phyloP scores from a whole-genome alignment of 768 basidiomycete genomes.

The Termitomyces eurrhizus region DNA sequence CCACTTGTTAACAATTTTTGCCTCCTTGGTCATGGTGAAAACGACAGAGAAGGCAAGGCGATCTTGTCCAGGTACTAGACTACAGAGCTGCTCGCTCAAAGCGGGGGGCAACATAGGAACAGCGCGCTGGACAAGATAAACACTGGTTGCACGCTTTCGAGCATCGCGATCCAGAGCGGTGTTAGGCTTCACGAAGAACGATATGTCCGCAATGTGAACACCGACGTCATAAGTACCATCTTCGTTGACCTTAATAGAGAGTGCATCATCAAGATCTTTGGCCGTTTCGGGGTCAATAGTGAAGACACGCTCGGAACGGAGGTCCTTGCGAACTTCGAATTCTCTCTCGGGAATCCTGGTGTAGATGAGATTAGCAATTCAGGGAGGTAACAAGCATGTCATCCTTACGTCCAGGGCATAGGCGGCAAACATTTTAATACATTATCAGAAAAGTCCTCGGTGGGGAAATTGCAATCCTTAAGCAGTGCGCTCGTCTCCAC shows the following conservation, averaged over 20 bases:
- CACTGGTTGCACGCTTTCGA: slow-evolving; percentile 93
- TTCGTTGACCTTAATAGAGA: slow-evolving; percentile 85
- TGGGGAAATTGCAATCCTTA: slow-evolving; percentile 99
- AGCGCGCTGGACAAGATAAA: slow-evolving; percentile 93
- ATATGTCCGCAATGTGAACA: slow-evolving; percentile 96
- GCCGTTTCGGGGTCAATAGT: slow-evolving; percentile 90
- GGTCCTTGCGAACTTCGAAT: slow-evolving; percentile 81
- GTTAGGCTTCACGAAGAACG: slow-evolving; percentile 91
- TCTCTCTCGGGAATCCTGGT: slow-evolving; percentile 84
- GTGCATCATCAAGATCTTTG: slow-evolving; percentile 92
- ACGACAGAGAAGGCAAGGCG: slow-evolving; percentile 88
- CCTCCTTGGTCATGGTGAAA: slow-evolving; percentile 84
- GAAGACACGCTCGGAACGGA: slow-evolving; percentile 83
- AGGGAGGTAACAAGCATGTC: slow-evolving; percentile 3
- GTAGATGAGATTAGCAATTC: slow-evolving; percentile 10
- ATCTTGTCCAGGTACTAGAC: slow-evolving; percentile 82
- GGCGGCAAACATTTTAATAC: slow-evolving; percentile 96
- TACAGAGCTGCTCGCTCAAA: slow-evolving; percentile 92
- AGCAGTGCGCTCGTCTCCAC: slow-evolving; percentile 96
- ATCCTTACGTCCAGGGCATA: slow-evolving; percentile 83
- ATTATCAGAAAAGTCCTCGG: slow-evolving; percentile 94
- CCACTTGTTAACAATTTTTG: slow-evolving; percentile 81
- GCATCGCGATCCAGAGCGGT: slow-evolving; percentile 98
- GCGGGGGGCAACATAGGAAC: slow-evolving; percentile 97
- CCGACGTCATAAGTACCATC: slow-evolving; percentile 92